Evolutionary conservation across 2,329 filamentous ascomycete species (phyloP).

Genomic region (Claviceps sp.): DNA sequence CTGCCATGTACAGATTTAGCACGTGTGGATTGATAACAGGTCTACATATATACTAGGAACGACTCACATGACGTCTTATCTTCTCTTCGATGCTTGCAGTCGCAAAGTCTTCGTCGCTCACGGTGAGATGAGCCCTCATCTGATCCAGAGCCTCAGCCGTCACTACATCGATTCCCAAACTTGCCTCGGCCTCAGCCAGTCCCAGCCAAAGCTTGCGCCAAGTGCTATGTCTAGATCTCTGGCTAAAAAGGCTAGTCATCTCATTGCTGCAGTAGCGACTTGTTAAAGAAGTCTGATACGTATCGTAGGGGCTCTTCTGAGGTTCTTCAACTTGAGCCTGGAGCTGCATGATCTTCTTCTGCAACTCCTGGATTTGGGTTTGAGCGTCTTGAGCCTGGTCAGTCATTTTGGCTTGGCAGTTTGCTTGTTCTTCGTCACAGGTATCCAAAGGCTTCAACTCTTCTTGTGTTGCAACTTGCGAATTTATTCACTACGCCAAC

Average conservation of each 20-base stretch:
- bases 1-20: constrained; percentile 10
- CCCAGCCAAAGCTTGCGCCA: constrained; percentile 80
- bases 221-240: constrained; percentile 58
- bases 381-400: constrained; percentile 3
- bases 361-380: constrained; percentile 7
- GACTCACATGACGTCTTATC: constrained; percentile 40
- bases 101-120: constrained; percentile 68
- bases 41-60: not conserved
- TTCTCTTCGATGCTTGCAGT: constrained; percentile 67
- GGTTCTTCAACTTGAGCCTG: constrained; percentile 2
- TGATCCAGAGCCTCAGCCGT: constrained; percentile 60
- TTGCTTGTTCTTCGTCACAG: not conserved
- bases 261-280: constrained; percentile 60
- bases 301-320: constrained; percentile 14
- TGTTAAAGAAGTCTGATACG: constrained; percentile 53
- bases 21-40: not conserved
- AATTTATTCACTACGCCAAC: not conserved
- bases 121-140: constrained; percentile 59
- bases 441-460: not conserved
- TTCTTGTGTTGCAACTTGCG: not conserved
- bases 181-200: constrained; percentile 70
- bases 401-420: not conserved
- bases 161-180: constrained; percentile 62
- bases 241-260: constrained; percentile 71
- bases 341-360: constrained; percentile 6